phyloP scores from a whole-genome alignment of 106 monocot genomes.

The Dendrobium nobile region DNA sequence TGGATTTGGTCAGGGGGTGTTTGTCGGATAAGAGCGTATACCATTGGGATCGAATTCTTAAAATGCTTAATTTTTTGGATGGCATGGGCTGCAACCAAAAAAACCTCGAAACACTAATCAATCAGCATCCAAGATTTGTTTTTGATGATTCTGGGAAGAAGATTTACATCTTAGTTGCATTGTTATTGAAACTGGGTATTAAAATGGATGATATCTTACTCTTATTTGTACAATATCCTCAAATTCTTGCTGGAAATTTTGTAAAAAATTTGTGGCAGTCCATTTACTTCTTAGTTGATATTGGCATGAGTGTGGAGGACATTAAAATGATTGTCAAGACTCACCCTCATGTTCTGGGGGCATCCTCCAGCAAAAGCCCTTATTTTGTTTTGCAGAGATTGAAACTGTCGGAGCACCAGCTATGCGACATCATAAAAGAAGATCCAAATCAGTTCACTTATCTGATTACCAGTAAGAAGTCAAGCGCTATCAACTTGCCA shows the following conservation, averaged over 20 bases:
- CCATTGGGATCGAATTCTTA: constrained; percentile 46
- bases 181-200: constrained; percentile 67
- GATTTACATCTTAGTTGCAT: constrained; percentile 61
- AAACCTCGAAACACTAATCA: constrained; percentile 33
- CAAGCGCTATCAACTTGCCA: constrained; percentile 8
- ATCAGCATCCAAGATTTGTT: constrained; percentile 58
- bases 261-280: constrained; percentile 43
- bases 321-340: constrained; percentile 39
- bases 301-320: constrained; percentile 44
- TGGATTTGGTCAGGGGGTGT: constrained; percentile 61
- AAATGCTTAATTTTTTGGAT: constrained; percentile 51
- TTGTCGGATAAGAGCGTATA: constrained; percentile 58
- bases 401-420: constrained; percentile 25
- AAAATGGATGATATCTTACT: constrained; percentile 31
- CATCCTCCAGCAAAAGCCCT: constrained; percentile 34
- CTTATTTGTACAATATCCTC: constrained; percentile 63
- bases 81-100: constrained; percentile 39
- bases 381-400: constrained; percentile 27
- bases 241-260: constrained; percentile 46
- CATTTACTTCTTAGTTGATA: constrained; percentile 54
- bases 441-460: constrained; percentile 47
- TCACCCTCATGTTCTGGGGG: constrained; percentile 48
- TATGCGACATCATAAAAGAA: constrained; percentile 42
- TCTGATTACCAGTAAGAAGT: constrained; percentile 34
- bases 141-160: constrained; percentile 88